These are phyloP conservation scores for Avicennia marina DNA, from an alignment of 257 asterid species.

Conservation along the genomic window DNA sequence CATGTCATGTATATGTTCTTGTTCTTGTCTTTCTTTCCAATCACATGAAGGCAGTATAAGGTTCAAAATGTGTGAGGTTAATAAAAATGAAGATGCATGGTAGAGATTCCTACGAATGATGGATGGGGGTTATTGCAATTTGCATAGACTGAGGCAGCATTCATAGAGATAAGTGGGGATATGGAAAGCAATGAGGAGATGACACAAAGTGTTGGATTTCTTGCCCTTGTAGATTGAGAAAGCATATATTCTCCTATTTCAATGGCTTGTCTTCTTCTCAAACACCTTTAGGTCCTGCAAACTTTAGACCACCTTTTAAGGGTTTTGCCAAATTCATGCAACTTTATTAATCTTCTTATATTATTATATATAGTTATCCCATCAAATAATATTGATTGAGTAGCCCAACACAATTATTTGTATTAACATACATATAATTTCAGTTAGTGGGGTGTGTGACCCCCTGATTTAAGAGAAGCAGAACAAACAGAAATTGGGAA, in stretches of 20 bases:
- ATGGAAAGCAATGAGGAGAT: conserved; percentile 21
- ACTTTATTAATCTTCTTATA: conserved; percentile 34
- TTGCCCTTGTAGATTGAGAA: conserved; percentile 28
- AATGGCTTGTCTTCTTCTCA: conserved; percentile 58
- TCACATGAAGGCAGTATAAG: too few species aligned
- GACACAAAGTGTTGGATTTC: conserved; percentile 37
- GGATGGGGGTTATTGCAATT: not conserved
- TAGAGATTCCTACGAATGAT: not conserved
- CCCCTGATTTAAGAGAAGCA: conserved; percentile 20
- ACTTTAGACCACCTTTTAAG: conserved; percentile 74
- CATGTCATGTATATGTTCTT: not conserved
- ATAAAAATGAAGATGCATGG: not conserved
- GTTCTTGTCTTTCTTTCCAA: not conserved
- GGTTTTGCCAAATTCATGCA: conserved; percentile 42
- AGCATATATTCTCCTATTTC: conserved; percentile 46
- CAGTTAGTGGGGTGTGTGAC: conserved; percentile 27
- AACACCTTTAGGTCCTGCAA: conserved; percentile 42
- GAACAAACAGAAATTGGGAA: conserved; percentile 12
- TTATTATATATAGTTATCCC: conserved; percentile 13
- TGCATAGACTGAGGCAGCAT: conserved; percentile 1
- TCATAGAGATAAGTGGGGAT: conserved; percentile 19
- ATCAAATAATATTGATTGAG: conserved; percentile 15
- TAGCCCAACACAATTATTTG: conserved; percentile 15
- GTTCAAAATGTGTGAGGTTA: too few species aligned
- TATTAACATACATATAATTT: not conserved